phyloP scores from a whole-genome alignment of 2,329 filamentous ascomycete species.

The Pseudogymnoascus sp. region DNA sequence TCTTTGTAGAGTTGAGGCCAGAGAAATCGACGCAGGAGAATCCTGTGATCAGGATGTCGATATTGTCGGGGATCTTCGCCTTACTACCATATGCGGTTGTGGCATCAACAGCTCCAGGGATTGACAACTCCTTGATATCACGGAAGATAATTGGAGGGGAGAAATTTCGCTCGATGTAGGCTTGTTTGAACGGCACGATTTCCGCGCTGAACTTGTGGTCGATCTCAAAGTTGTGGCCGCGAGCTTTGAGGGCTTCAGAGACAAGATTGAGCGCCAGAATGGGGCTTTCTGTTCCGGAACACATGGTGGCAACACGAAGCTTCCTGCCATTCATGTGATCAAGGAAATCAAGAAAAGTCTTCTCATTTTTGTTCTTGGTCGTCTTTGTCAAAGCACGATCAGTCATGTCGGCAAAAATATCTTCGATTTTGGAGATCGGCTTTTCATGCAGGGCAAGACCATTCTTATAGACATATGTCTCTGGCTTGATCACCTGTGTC shows the following conservation, averaged over 20 bases:
- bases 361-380: not conserved
- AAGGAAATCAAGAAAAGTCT: conserved; percentile 29
- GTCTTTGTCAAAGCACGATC: not conserved
- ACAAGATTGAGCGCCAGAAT: conserved; percentile 57
- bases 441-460: conserved; percentile 12
- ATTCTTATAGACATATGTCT: conserved; percentile 10
- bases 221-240: conserved; percentile 34
- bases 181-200: conserved; percentile 56
- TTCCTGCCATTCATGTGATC: conserved; percentile 30
- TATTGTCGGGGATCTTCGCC: conserved; percentile 44
- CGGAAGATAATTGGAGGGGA: conserved; percentile 45
- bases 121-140: conserved; percentile 47
- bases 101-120: conserved; percentile 30
- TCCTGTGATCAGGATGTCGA: conserved; percentile 63
- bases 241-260: conserved; percentile 27
- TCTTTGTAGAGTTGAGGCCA: conserved; percentile 49
- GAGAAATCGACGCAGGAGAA: conserved; percentile 74
- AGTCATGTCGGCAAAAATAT: conserved; percentile 15
- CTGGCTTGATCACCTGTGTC: not conserved
- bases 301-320: conserved; percentile 61
- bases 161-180: conserved; percentile 56
- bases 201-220: conserved; percentile 56
- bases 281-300: conserved; percentile 71
- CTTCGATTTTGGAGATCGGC: conserved; percentile 11
- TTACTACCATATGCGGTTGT: conserved; percentile 60